phyloP scores from a whole-genome alignment of 1,284 basidiomycete species.

The Anthracocystis setariae region DNA sequence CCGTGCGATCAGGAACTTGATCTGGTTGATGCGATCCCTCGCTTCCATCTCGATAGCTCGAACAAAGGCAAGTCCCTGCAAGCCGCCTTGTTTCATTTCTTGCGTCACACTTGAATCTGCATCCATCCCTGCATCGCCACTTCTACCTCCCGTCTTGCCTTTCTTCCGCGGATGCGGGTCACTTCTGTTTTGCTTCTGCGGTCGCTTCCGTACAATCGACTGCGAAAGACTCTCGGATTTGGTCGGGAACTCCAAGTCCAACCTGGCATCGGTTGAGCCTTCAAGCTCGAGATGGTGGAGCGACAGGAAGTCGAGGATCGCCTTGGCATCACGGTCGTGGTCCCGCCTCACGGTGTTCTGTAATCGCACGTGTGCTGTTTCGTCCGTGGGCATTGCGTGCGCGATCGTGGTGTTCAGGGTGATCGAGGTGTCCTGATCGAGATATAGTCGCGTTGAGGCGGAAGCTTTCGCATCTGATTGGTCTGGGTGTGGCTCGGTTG shows the following conservation, averaged over 20 bases:
- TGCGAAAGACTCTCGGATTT: conserved; percentile 12
- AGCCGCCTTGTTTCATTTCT: conserved; percentile 20
- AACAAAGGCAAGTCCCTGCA: conserved; percentile 20
- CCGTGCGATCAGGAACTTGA: conserved; percentile 32
- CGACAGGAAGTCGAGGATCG: conserved; percentile 18
- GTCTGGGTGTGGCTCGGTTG: not conserved
- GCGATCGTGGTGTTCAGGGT: conserved; percentile 10
- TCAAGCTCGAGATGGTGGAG: conserved; percentile 27
- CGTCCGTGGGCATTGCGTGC: conserved; percentile 15
- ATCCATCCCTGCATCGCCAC: not conserved
- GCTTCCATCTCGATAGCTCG: conserved; percentile 28
- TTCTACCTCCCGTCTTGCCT: not conserved
- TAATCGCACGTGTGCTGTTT: conserved; percentile 5
- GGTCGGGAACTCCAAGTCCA: conserved; percentile 12
- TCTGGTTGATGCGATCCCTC: conserved; percentile 31
- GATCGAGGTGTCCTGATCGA: not conserved
- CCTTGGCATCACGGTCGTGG: conserved; percentile 18
- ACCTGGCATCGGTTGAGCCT: conserved; percentile 2
- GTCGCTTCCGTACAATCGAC: conserved; percentile 13
- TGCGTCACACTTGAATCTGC: conserved; percentile 8
- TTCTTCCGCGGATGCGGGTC: conserved; percentile 1
- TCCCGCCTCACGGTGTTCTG: conserved; percentile 2
- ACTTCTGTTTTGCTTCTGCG: conserved; percentile 3
- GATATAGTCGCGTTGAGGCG: not conserved
- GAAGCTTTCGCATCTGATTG: not conserved